Evolutionary conservation across 306 rosid species (phyloP).

Genomic region (Acacia acuminata): DNA sequence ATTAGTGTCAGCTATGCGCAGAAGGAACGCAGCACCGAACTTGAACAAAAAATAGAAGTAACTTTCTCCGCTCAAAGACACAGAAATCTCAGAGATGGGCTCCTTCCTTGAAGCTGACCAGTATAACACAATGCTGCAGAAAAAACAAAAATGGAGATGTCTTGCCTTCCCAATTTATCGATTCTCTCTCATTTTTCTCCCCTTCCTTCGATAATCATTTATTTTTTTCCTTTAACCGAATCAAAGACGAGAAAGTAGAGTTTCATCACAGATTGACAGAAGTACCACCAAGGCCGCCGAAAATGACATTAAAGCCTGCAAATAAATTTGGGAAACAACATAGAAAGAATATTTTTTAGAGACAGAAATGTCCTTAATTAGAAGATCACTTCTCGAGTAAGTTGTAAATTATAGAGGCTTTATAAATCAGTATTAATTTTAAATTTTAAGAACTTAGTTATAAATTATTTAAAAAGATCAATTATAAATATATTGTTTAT

Average conservation of each 20-base stretch:
- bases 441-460: too few species aligned
- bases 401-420: not conserved
- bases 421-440: too few species aligned
- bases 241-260: conserved; percentile 31
- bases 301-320: not conserved
- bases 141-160: conserved; percentile 23
- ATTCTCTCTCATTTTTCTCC: conserved; percentile 34
- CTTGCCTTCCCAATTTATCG: conserved; percentile 27
- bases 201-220: not conserved
- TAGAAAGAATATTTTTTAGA: not conserved
- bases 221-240: conserved; percentile 8
- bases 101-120: conserved; percentile 50
- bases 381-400: too few species aligned
- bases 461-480: too few species aligned
- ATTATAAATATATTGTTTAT: too few species aligned
- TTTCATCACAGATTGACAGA: not conserved
- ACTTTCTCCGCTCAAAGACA: conserved; percentile 47
- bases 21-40: conserved; percentile 33
- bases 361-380: too few species aligned
- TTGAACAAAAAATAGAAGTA: conserved; percentile 36
- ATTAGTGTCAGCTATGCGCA: conserved; percentile 34
- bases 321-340: not conserved
- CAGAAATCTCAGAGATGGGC: conserved; percentile 56
- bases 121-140: conserved; percentile 53
- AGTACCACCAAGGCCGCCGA: not conserved